A percentile compares a stretch with the other conserved stretches of the same genome.
Evolutionary conservation across 345 rosid genomes (phyloP).

Genomic region (Citrus hindsii): DNA sequence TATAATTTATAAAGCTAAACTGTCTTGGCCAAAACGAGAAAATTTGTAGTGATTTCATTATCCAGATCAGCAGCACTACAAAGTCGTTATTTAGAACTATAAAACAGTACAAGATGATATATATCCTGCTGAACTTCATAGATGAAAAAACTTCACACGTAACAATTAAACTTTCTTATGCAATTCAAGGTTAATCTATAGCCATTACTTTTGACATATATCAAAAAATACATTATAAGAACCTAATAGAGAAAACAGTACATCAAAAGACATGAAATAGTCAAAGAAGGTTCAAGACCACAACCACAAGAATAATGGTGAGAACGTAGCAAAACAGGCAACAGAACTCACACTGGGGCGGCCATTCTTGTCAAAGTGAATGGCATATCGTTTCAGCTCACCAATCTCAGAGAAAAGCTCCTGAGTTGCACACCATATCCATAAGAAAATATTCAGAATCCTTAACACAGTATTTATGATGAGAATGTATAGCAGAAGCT

Average conservation of each 20-base stretch:
- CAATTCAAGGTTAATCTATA: neutral
- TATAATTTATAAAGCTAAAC: neutral
- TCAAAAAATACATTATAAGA: neutral
- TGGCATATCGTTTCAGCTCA: constrained; percentile 76
- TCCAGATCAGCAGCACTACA: neutral
- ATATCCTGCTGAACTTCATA: neutral
- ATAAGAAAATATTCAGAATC: constrained; percentile 16
- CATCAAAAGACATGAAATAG: neutral
- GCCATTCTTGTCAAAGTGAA: constrained; percentile 80
- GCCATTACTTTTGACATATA: neutral
- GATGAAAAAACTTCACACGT: neutral
- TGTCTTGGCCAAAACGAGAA: neutral
- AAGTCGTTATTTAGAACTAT: neutral
- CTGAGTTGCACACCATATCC: constrained; percentile 37
- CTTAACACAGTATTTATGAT: constrained; percentile 12
- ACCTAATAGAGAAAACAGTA: neutral
- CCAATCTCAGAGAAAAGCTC: constrained; percentile 93
- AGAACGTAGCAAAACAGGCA: neutral
- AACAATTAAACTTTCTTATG: neutral
- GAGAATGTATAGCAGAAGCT: constrained; percentile 20
- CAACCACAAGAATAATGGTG: neutral
- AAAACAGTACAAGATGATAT: neutral
- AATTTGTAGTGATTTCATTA: neutral
- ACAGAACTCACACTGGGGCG: constrained; percentile 69
- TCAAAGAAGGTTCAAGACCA: neutral